Evolutionary conservation across 1,284 basidiomycete species (phyloP).

Genomic region (Sporisorium reilianum): DNA sequence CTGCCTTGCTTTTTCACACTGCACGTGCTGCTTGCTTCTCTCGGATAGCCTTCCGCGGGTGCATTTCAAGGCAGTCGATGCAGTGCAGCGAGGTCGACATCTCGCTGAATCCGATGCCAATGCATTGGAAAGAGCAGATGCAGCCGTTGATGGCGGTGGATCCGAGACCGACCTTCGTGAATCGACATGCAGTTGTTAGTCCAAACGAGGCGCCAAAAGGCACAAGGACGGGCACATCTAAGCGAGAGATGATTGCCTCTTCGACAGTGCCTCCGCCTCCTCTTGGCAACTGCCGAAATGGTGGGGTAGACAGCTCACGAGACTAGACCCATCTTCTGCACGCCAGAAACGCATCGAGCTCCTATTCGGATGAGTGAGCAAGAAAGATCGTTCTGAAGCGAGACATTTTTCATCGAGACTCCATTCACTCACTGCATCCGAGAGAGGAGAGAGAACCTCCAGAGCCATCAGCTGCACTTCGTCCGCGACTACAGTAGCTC

Average conservation of each 20-base stretch:
- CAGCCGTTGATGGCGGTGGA: not conserved
- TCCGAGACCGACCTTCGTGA: not conserved
- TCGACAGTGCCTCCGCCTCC: not conserved
- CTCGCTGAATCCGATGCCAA: not conserved
- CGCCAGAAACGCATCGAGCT: conserved; percentile 3
- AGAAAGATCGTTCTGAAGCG: not conserved
- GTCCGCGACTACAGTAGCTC: too few relatives aligned
- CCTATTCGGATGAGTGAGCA: conserved; percentile 1
- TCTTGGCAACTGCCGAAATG: not conserved
- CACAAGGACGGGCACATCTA: not conserved
- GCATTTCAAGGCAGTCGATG: too few relatives aligned
- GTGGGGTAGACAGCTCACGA: not conserved
- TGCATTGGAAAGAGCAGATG: not conserved
- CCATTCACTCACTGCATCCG: too few relatives aligned
- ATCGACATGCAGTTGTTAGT: not conserved
- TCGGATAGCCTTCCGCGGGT: too few relatives aligned
- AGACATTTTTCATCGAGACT: not conserved
- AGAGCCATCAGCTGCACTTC: too few relatives aligned
- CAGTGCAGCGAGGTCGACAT: too few relatives aligned
- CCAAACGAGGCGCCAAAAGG: too few relatives aligned
- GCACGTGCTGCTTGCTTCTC: not conserved
- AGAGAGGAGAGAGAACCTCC: too few relatives aligned
- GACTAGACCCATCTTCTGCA: not conserved
- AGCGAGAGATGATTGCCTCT: not conserved
- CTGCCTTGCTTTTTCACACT: too few relatives aligned